phyloP scores from a whole-genome alignment of 2,329 filamentous ascomycete genomes.

The Cladosporium sp. region DNA sequence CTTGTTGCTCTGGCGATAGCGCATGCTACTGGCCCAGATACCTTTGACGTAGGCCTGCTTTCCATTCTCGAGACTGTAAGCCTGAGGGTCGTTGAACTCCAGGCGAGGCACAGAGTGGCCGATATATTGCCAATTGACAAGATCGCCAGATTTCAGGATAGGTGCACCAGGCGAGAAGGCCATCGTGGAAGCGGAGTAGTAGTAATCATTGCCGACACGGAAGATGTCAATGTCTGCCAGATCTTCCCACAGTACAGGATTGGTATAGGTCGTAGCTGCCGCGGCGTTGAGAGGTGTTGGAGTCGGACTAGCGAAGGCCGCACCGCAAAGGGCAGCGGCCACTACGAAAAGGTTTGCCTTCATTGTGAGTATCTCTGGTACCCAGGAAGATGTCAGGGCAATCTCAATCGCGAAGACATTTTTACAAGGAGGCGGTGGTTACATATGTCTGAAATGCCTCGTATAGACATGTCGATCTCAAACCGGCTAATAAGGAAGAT shows the following conservation, averaged over 20 bases:
- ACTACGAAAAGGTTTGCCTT: not conserved
- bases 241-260: constrained; percentile 55
- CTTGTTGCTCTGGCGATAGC: constrained; percentile 47
- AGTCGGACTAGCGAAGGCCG: not conserved
- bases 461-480: not conserved
- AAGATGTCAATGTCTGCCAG: constrained; percentile 54
- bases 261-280: constrained; percentile 34
- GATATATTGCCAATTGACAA: constrained; percentile 48
- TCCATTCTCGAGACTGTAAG: constrained; percentile 41
- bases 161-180: constrained; percentile 56
- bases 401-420: too few species aligned
- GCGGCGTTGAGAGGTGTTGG: not conserved
- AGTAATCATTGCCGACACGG: constrained; percentile 48
- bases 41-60: constrained; percentile 49
- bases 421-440: not conserved
- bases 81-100: constrained; percentile 33
- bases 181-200: constrained; percentile 55
- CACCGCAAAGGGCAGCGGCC: not conserved
- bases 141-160: constrained; percentile 52
- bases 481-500: constrained; percentile 8
- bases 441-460: not conserved
- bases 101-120: constrained; percentile 37
- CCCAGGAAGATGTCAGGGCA: too few species aligned
- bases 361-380: not conserved
- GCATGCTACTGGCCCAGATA: constrained; percentile 54